phyloP scores from a whole-genome alignment of 148 eudicot genomes.

The Mesembryanthemum crystallinum region DNA sequence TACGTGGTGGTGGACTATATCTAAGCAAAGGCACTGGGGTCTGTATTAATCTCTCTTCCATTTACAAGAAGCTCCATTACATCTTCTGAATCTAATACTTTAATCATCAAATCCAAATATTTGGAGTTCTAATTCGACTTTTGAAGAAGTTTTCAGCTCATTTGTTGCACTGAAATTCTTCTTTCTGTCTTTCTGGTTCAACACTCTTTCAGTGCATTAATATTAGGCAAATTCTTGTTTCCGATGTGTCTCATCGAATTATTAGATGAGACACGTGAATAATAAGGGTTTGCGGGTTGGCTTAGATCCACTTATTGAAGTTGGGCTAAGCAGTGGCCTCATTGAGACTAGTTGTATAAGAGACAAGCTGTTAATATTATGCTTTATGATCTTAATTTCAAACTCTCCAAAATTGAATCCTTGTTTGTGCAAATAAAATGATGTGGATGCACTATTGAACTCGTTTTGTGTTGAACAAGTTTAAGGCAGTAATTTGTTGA shows the following conservation, averaged over 20 bases:
- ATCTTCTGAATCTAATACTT: neutral
- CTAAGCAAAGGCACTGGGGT: constrained; percentile 99
- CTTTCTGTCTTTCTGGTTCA: constrained; percentile 9
- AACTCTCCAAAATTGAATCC: neutral
- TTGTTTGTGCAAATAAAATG: constrained; percentile 1
- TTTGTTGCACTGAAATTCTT: neutral
- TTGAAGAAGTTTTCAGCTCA: neutral
- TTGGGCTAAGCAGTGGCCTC: no score
- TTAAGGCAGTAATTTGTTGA: neutral
- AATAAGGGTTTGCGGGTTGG: no score
- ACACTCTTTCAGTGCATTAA: neutral
- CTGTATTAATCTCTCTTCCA: constrained; percentile 25
- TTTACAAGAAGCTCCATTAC: constrained; percentile 2
- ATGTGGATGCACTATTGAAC: neutral
- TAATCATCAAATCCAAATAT: neutral
- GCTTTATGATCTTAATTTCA: neutral
- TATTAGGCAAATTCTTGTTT: no score
- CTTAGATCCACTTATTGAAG: no score
- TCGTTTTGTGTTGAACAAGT: neutral
- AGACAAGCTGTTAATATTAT: no score
- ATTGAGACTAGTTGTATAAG: no score
- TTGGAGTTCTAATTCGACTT: constrained; percentile 7
- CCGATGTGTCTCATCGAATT: no score
- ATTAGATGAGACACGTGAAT: no score
- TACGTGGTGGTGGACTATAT: constrained; percentile 97